These are phyloP conservation scores for Fraxinus dipetala DNA, from an alignment of 305 asterid species.

Conservation along the genomic window DNA sequence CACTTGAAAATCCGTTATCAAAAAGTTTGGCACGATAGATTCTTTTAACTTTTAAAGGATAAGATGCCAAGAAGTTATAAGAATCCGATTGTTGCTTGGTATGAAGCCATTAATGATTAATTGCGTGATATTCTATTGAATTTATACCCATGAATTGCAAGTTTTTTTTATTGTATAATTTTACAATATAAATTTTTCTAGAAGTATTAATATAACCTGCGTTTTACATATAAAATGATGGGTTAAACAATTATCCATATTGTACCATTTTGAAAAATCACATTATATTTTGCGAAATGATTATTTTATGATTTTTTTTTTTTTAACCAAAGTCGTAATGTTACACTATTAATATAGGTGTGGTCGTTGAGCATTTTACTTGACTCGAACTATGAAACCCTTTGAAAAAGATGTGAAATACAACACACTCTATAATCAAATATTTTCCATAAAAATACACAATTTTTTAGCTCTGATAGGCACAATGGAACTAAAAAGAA, in stretches of 20 bases:
- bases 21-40: background rate
- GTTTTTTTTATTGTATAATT: background rate
- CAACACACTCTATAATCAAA: background rate
- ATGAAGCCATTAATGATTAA: background rate
- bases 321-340: background rate
- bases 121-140: background rate
- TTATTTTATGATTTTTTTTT: background rate
- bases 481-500: background rate
- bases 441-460: background rate
- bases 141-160: background rate
- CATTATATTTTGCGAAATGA: background rate
- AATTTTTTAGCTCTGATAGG: background rate
- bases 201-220: background rate
- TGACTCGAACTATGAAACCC: background rate
- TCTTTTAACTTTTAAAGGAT: background rate
- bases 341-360: background rate
- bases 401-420: background rate
- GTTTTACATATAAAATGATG: background rate
- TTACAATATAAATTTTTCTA: background rate
- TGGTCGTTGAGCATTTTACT: background rate
- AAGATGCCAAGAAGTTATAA: background rate
- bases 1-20: background rate
- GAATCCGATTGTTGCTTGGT: background rate
- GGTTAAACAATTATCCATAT: background rate
- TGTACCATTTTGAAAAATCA: background rate